phyloP scores from a whole-genome alignment of 805 yeast genomes.

The Yamadazyma sp. region DNA sequence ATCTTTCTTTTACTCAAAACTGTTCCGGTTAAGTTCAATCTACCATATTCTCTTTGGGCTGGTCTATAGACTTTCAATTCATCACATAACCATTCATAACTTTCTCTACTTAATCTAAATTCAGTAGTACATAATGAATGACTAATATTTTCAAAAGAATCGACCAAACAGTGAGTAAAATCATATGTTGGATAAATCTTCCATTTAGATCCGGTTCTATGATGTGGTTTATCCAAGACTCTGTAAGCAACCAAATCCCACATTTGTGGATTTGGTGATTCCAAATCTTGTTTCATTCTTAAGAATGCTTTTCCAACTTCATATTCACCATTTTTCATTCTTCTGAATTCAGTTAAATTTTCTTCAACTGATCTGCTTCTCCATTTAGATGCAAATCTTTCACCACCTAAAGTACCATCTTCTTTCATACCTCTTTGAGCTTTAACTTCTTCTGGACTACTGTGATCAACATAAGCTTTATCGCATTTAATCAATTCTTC shows the following conservation, averaged over 20 bases:
- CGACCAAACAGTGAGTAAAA: constrained; percentile 98
- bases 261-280: constrained; percentile 96
- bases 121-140: constrained; percentile 97
- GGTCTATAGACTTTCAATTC: constrained; percentile 94
- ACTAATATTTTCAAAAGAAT: constrained; percentile 92
- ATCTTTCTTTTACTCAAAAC: constrained; percentile 93
- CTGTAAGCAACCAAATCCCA: constrained; percentile 99
- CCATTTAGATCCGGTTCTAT: constrained; percentile 97
- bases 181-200: constrained; percentile 98
- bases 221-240: constrained; percentile 87
- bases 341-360: constrained; percentile 76
- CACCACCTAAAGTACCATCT: constrained; percentile 94
- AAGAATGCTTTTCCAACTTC: constrained; percentile 89
- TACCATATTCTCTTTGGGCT: constrained; percentile 97
- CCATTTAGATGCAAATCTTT: constrained; percentile 78
- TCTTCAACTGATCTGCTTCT: constrained; percentile 70
- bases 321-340: constrained; percentile 87
- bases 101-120: constrained; percentile 85
- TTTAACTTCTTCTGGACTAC: constrained; percentile 88
- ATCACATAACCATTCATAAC: constrained; percentile 98
- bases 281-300: constrained; percentile 94
- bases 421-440: constrained; percentile 85
- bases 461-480: constrained; percentile 88
- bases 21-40: constrained; percentile 92
- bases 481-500: constrained; percentile 70